phyloP scores from a whole-genome alignment of 2,329 filamentous ascomycete species.

The Penicillium brevicompactum region DNA sequence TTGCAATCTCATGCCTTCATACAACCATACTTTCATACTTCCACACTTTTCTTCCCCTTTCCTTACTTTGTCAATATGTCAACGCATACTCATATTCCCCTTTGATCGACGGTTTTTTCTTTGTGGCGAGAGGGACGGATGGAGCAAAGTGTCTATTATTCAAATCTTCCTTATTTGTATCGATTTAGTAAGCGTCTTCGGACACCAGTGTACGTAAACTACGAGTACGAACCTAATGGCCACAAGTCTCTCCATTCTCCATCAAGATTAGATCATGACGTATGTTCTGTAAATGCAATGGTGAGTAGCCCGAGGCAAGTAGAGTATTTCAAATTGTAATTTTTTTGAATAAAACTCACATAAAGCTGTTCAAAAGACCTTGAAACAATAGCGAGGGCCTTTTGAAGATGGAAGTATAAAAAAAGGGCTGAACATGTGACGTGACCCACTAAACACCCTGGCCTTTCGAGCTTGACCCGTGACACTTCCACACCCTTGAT shows the following conservation, averaged over 20 bases:
- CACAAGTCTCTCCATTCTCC: background rate
- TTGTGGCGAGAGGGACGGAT: slow-evolving; percentile 7
- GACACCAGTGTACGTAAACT: slow-evolving; percentile 11
- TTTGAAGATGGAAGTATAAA: background rate
- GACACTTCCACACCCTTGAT: background rate
- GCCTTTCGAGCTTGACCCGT: slow-evolving; percentile 20
- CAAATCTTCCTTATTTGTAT: slow-evolving; percentile 7
- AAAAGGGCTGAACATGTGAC: slow-evolving; percentile 25
- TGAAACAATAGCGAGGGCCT: too few species aligned
- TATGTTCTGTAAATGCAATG: background rate
- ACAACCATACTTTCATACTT: background rate
- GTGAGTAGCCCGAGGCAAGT: too few species aligned
- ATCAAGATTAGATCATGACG: background rate
- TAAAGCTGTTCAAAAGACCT: background rate
- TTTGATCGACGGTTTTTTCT: slow-evolving; percentile 6
- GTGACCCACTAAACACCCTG: slow-evolving; percentile 31
- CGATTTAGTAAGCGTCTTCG: slow-evolving; percentile 2
- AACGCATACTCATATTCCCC: slow-evolving; percentile 8
- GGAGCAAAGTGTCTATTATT: slow-evolving; percentile 12
- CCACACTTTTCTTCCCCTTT: slow-evolving; percentile 13
- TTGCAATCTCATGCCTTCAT: background rate
- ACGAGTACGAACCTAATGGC: slow-evolving; percentile 4
- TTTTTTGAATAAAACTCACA: background rate
- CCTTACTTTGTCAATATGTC: slow-evolving; percentile 20
- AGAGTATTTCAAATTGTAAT: background rate